Base-by-base conservation (phyloP, 2,329 filamentous ascomycete genomes). In the Neobulgaria alba region DNA sequence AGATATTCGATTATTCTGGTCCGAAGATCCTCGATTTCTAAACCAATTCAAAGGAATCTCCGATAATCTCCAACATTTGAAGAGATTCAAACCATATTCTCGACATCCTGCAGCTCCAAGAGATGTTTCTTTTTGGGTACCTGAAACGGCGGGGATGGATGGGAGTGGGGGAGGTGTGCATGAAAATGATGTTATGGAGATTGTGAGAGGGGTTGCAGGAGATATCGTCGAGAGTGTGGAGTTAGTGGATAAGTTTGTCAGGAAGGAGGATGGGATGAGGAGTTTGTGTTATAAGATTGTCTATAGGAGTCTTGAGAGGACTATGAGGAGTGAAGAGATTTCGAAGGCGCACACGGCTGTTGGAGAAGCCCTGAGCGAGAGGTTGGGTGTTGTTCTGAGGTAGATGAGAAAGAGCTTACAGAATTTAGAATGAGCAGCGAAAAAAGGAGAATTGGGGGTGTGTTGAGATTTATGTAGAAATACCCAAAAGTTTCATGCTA, bases 1-100 rank as follows among this genome's bases (percentile, higher is more conserved):
- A 0, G 92, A 98, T 59, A 98, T 98, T 53, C 82, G 92, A 10
- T 77, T 96, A 3, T 96, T 98, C 68, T 98, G 92, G 92, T 93
- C 85, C 21, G 69, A 71, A 40, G 92, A 98, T 61, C 59, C 72
- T 54, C 77, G 92, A 7, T 98, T 98, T 65, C 66, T 94, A n/a
- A 69, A 67, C 9, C 92, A 98, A 63, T 98, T 98, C 63, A 68
- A 66, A 16, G 76, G 77, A 29, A 68, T 80, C 2, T 74, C 72
- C 2, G 68, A 68, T 36, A 56, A 73, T 47, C 58, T 74, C 12
- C 57, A 62, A 32, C 59, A 52, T 32, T 58, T 82, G 36, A 68
- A 63, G 54, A 77, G 76, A 38, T 98, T 94, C 61, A 72, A 79
- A 45, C 84, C 88, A 5, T 96, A 96, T 64, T 95, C 87, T 49